Evolutionary conservation across 2,329 filamentous ascomycete genomes (phyloP), one percentile per base, ranked within the genome.

Genomic region (Fusarium temperatum): DNA sequence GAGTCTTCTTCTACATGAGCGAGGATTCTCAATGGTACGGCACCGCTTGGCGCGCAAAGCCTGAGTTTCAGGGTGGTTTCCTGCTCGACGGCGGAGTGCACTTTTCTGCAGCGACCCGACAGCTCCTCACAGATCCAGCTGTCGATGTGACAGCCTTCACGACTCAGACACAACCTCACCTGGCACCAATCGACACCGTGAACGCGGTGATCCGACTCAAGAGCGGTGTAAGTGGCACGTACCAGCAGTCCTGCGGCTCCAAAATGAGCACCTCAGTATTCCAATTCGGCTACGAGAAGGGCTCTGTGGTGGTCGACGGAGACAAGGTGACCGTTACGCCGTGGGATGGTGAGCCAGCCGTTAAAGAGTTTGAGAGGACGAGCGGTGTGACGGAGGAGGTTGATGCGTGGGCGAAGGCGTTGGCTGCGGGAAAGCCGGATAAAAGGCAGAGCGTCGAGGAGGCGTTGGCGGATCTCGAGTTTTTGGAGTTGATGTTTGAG

Each of bases 61-160:
- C 93, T 3, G 85, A 88, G 59, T 89, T 94, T 79, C 92, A 94
- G 81, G 93, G 93, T 62, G 93, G 93, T 0, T 95, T 94, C 79
- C 80, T 95, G 62, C 88, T 95, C 5, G 93, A 95, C 78, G 92
- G 89, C 20, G 93, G 93, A 48, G 92, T 95, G 32, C 93, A 95
- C 81, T 91, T 89, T 68, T 84, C 91, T 12, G 93, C 93, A 13
- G 90, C 83, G 1, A 85, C 91, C 56, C 85, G 93, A 22, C 80
- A 88, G 38, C 78, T 95, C 47, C 83, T 94, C 35, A 55, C 42
- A 8, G 83, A 84, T 22, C 80, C 87, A 53, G 71, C 88, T 35
- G 81, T 82, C 18, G 83, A 81, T 39, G 81, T 92, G 7, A 84
- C 85, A 24, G 90, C 90, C 1, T 88, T 89, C 68, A 89, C 90